These are phyloP conservation scores for Ceratobasidium sp. DNA, from an alignment of 1,284 basidiomycete genomes.

Conservation along the genomic window DNA sequence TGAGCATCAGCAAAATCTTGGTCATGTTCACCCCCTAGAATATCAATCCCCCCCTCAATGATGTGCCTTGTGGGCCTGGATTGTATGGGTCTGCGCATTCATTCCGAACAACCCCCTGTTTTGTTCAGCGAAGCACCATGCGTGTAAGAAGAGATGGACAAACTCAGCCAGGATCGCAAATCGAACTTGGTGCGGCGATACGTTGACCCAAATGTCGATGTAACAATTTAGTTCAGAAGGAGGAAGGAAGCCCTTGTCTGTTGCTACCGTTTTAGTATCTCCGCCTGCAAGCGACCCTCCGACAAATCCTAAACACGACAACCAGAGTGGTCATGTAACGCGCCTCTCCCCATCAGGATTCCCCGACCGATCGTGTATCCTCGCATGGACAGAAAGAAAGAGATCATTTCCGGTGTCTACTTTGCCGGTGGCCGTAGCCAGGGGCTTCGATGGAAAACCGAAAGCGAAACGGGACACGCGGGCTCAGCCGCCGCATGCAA, in stretches of 20 bases:
- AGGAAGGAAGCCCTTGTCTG: too few relatives aligned
- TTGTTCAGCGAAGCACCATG: not conserved
- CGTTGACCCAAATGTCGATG: not conserved
- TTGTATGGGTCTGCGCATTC: not conserved
- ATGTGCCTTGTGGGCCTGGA: conserved; percentile 1
- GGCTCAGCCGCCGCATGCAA: not conserved
- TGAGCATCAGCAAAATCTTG: too few relatives aligned
- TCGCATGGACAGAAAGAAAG: not conserved
- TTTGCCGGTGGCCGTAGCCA: too few relatives aligned
- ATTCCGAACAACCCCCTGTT: not conserved
- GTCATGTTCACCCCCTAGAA: not conserved
- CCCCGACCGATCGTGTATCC: not conserved
- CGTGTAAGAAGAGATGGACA: not conserved
- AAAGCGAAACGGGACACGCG: too few relatives aligned
- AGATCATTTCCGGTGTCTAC: too few relatives aligned
- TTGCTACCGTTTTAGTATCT: too few relatives aligned
- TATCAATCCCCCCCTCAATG: not conserved
- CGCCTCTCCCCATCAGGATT: not conserved
- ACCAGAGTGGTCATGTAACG: not conserved
- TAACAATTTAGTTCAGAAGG: too few relatives aligned
- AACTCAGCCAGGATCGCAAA: not conserved
- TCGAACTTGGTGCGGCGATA: not conserved
- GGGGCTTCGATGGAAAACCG: too few relatives aligned
- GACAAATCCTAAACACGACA: not conserved
- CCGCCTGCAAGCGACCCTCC: too few relatives aligned